Conservation (phyloP, 2,329 filamentous ascomycete species). For the Pseudogymnoascus sp. region DNA sequence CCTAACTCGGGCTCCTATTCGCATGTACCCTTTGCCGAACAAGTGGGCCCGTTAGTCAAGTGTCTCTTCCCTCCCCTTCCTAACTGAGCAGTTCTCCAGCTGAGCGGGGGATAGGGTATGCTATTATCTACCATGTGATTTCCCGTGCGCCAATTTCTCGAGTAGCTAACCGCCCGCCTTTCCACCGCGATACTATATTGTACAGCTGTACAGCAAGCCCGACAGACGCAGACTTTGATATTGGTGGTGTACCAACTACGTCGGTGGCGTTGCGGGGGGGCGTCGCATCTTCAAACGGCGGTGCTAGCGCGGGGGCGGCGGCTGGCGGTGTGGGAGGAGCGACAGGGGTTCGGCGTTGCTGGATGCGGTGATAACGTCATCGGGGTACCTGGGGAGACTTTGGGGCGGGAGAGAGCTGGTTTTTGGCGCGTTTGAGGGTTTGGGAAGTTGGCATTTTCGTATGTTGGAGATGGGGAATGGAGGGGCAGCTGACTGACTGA, state of each 20-base stretch:
- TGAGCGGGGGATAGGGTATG: background rate
- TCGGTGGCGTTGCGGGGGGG: constrained; percentile 1
- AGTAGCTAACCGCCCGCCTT: too few relatives aligned
- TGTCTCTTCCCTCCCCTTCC: background rate
- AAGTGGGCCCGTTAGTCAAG: background rate
- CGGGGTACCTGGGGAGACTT: background rate
- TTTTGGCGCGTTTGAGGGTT: too few relatives aligned
- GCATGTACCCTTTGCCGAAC: background rate
- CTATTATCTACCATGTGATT: background rate
- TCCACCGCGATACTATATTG: too few relatives aligned
- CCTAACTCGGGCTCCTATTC: background rate
- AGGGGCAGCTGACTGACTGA: background rate
- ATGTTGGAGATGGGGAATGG: background rate
- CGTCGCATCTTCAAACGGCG: constrained; percentile 4
- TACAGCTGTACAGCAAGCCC: too few relatives aligned
- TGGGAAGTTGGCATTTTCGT: background rate
- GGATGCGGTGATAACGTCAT: background rate
- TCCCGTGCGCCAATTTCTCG: background rate
- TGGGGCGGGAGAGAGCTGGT: background rate
- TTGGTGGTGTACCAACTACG: background rate
- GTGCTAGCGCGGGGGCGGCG: background rate
- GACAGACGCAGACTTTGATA: too few relatives aligned
- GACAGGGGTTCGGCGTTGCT: background rate
- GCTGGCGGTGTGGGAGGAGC: background rate
- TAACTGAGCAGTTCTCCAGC: too few relatives aligned